Base-by-base conservation (phyloP, 129 eudicot genomes). In the Artemisia tridentata region DNA sequence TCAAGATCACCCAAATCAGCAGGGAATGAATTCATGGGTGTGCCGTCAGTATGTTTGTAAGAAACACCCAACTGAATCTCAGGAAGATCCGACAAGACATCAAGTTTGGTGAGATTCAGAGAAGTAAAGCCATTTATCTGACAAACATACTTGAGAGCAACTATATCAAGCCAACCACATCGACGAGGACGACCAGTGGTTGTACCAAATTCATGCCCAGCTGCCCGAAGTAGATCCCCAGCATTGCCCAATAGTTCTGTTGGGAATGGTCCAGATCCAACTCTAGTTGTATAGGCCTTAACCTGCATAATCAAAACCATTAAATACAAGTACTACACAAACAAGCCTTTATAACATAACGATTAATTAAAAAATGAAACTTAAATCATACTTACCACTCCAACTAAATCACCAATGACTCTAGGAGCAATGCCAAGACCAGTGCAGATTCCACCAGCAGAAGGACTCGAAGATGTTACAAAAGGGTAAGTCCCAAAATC, bases 341-440 rank as follows among this genome's bases (percentile, higher is more conserved):
- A 67, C 21, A 48, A 2, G 47, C 51, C 20, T 31, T 19, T 20
- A 58, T 17, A 34, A 41, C 67, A 49, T 43, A 7, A 47, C 0
- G 18, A 17, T n/a, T 45, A 56, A 66, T 11, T 62, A 46, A 53
- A 60, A 18, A 70, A 31, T 12, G 15, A 57, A 29, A 3, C 23
- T 15, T 17, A 56, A 55, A 47, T 43, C 58, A 71, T 27, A 86
- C 96, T 86, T 75, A 95, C 99, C 82, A 95, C 99, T 45, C 99
- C 99, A 43, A 95, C 60, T 56, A 95, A 75, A 76, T 95, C 99
- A 73, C 97, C 97, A 78, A 95, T 73, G 54, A 80, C 88, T 73
- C 96, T 82, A 41, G 99, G 99, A 77, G 99, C 91, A 74, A 95
- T 83, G 20, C 99, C 99, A 76, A 95, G 99, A 51, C 99, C 99